Evolutionary conservation across 495 filamentous ascomycete genomes (phyloP).

Genomic region (Friedmanniomyces simplex): DNA sequence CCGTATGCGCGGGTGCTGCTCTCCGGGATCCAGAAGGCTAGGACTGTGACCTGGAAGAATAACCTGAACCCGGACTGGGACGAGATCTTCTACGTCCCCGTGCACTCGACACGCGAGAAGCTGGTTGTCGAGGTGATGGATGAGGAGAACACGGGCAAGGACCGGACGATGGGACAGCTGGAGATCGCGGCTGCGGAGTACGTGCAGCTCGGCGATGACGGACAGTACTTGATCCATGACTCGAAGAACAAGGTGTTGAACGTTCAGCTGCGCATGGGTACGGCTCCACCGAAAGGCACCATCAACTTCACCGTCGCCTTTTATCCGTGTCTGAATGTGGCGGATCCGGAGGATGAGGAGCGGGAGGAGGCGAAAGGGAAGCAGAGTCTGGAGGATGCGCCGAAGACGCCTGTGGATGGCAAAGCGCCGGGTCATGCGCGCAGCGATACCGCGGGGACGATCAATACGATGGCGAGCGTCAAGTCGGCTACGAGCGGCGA

Average conservation of each 20-base stretch:
- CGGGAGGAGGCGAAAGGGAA: slow-evolving; percentile 32
- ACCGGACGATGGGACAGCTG: slow-evolving; percentile 70
- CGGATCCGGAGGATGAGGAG: slow-evolving; percentile 87
- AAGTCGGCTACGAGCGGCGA: slow-evolving; percentile 16
- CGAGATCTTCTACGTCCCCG: slow-evolving; percentile 86
- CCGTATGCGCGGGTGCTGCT: slow-evolving; percentile 82
- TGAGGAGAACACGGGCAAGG: slow-evolving; percentile 75
- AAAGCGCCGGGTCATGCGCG: background rate
- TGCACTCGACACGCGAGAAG: slow-evolving; percentile 78
- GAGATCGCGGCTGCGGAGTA: slow-evolving; percentile 72
- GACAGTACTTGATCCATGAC: slow-evolving; percentile 73
- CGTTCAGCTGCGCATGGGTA: slow-evolving; percentile 55
- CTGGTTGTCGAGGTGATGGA: slow-evolving; percentile 93
- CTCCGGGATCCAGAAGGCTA: slow-evolving; percentile 77
- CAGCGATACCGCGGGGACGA: slow-evolving; percentile 9
- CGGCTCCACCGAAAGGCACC: slow-evolving; percentile 62
- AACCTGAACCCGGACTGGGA: slow-evolving; percentile 95
- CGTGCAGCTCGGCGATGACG: slow-evolving; percentile 62
- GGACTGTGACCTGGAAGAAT: slow-evolving; percentile 91
- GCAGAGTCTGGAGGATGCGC: background rate
- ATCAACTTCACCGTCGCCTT: slow-evolving; percentile 82
- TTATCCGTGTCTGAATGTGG: slow-evolving; percentile 76
- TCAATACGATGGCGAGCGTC: slow-evolving; percentile 12
- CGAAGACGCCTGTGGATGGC: background rate
- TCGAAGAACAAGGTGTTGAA: slow-evolving; percentile 48